Percentiles rank a stretch among this genome's conserved stretches.
These are phyloP conservation scores for Hansfordia pulvinata DNA, from an alignment of 2,329 filamentous ascomycete species.

Conservation along the genomic window DNA sequence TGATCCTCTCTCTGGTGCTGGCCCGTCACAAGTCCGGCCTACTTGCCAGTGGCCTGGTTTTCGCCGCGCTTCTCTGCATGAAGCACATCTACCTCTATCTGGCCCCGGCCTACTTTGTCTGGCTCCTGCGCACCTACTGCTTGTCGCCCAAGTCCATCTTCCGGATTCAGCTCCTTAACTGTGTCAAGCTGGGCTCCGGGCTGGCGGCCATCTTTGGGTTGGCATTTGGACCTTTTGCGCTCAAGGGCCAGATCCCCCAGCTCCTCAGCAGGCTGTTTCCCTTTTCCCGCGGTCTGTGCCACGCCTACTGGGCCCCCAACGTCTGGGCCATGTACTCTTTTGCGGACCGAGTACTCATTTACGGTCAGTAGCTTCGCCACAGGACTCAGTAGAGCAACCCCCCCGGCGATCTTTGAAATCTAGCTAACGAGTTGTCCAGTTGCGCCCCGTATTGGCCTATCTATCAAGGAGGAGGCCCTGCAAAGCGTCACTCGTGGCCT, in stretches of 20 bases:
- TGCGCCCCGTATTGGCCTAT: conserved; percentile 66
- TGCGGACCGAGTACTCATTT: conserved; percentile 68
- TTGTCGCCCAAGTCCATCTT: conserved; percentile 66
- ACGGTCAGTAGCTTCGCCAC: conserved; percentile 39
- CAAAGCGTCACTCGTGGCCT: conserved; percentile 85
- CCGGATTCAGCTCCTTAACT: conserved; percentile 63
- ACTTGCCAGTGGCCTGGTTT: conserved; percentile 67
- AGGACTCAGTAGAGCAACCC: background rate
- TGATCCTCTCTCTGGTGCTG: conserved; percentile 75
- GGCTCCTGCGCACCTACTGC: conserved; percentile 79
- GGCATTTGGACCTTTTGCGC: conserved; percentile 83
- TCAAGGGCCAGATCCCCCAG: conserved; percentile 72
- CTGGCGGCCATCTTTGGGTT: conserved; percentile 58
- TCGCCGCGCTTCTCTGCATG: conserved; percentile 77
- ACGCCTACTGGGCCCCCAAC: conserved; percentile 98
- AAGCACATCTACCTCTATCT: conserved; percentile 98
- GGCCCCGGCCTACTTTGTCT: conserved; percentile 91
- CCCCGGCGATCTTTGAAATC: too few species aligned
- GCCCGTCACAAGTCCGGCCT: conserved; percentile 64
- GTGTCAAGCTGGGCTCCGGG: conserved; percentile 65
- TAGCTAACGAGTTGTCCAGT: conserved; percentile 37
- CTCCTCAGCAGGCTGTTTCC: conserved; percentile 78
- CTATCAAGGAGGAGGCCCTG: conserved; percentile 60
- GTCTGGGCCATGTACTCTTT: conserved; percentile 97
- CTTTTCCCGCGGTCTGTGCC: conserved; percentile 84